Base-by-base conservation (phyloP, 1,139 yeast genomes). In the Zygosaccharomyces pseudobailii region DNA sequence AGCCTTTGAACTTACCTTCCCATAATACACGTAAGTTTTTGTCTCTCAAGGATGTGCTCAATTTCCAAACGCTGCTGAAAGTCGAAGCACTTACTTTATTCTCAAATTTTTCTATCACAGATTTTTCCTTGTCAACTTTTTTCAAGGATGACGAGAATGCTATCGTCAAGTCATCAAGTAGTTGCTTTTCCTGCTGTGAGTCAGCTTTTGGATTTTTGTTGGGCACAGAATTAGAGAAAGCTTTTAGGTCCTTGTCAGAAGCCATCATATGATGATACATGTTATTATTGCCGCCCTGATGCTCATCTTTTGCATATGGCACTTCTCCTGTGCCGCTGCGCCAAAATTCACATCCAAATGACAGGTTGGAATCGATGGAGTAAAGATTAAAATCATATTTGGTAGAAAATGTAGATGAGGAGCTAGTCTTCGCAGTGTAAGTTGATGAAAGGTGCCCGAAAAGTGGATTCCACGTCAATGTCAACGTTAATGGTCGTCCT, bases 371-470 rank as follows among this genome's bases (percentile, higher is more conserved):
- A 50, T 87, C 87, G 59, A 92, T 90, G 0, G 97, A 90, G 63
- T 87, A 92, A 45, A 88, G 72, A 62, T 94, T 94, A 65, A 92
- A 92, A 60, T 88, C 96, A 62, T 89, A 89, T 48, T 86, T 76
- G 4, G 96, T 86, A 43, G 92, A 82, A 53, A 92, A 83, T 0
- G 95, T 84, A 1, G 95, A 78, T 10, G 82, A 79, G 0, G 80
- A 76, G 5, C 89, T 79, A 0, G 96, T 87, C 59, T 84, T 82
- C 30, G 92, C 88, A 0, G 96, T 81, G 63, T 92, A 92, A 0
- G 96, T 85, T 1, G 96, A 84, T 1, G 95, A 84, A 4, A 94
- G 68, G 56, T 90, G 95, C 3, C 98, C 99, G 65, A 92, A 74
- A 9, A 92, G 72, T 1, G 99, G 99, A 64, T 92, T 92, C 49